Percentiles rank a stretch among this genome's conserved stretches.
phyloP scores from a whole-genome alignment of 352 stramenopile species.

The Aphanomyces stellatus region DNA sequence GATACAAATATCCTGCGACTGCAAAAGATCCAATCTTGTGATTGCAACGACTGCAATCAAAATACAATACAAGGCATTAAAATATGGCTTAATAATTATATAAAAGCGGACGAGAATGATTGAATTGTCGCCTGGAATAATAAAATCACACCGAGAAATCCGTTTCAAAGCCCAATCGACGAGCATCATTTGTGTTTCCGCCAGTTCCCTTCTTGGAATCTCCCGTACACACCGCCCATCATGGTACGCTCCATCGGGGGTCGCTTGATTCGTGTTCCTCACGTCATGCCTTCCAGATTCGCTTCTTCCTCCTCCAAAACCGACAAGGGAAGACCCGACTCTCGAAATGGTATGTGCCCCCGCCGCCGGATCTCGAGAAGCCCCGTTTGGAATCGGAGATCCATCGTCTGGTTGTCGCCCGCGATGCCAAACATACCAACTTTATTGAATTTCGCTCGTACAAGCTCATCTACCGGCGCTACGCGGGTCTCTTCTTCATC shows the following conservation, averaged over 20 bases:
- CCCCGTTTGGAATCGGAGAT: slow-evolving; percentile 85
- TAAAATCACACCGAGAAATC: no score
- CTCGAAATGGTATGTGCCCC: slow-evolving; percentile 97
- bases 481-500: slow-evolving; percentile 98
- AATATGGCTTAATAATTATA: no score
- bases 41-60: no score
- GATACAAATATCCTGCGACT: no score
- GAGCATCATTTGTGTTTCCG: not conserved
- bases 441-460: slow-evolving; percentile 97
- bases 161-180: not conserved
- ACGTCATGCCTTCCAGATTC: slow-evolving; percentile 50
- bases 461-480: slow-evolving; percentile 98
- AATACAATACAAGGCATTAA: no score
- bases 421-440: slow-evolving; percentile 90
- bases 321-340: slow-evolving; percentile 98
- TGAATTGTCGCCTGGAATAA: no score
- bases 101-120: not conserved
- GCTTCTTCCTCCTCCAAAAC: slow-evolving; percentile 99
- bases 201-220: not conserved
- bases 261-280: not conserved
- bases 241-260: not conserved
- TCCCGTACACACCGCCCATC: not conserved
- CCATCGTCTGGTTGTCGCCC: slow-evolving; percentile 79
- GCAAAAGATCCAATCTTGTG: no score
- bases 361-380: slow-evolving; percentile 75